Percentiles rank a stretch among this genome's conserved stretches.
Evolutionary conservation across 2,329 filamentous ascomycete genomes (phyloP).

Genomic region (Stachybotrys chartarum): DNA sequence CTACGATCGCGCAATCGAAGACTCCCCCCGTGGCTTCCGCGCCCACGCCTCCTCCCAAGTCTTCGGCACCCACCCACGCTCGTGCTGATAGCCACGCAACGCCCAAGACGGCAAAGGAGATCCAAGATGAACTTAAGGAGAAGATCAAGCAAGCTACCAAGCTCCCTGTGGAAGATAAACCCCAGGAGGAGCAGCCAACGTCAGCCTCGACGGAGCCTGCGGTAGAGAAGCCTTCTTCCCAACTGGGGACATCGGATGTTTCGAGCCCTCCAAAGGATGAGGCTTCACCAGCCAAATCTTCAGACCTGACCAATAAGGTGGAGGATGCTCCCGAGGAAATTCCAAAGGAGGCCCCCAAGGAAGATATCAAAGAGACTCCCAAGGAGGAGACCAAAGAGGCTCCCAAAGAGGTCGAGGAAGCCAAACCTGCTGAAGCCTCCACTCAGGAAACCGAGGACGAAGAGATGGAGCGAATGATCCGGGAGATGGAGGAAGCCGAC

Average conservation of each 20-base stretch:
- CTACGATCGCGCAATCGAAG: constrained; percentile 49
- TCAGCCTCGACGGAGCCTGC: constrained; percentile 22
- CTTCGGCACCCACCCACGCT: constrained; percentile 59
- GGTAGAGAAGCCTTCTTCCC: constrained; percentile 17
- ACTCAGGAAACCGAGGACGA: constrained; percentile 40
- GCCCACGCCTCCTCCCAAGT: constrained; percentile 73
- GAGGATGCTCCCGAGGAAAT: constrained; percentile 14
- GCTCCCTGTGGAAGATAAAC: constrained; percentile 20
- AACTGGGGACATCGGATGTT: constrained; percentile 10
- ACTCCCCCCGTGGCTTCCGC: constrained; percentile 66
- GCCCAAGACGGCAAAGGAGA: constrained; percentile 72
- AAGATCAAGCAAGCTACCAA: constrained; percentile 61
- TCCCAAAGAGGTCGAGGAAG: constrained; percentile 18
- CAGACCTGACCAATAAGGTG: constrained; percentile 1
- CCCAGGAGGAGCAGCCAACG: constrained; percentile 19
- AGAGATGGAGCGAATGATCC: constrained; percentile 52
- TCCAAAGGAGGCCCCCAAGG: constrained; percentile 18
- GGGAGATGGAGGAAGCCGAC: constrained; percentile 54
- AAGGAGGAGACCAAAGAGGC: constrained; percentile 8
- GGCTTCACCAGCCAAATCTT: constrained; percentile 3
- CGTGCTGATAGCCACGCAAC: constrained; percentile 63
- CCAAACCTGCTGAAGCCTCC: constrained; percentile 18
- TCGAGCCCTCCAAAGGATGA: constrained; percentile 22
- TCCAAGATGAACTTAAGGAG: constrained; percentile 74
- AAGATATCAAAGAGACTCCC: constrained; percentile 18